A percentile compares a stretch with the other conserved stretches of the same genome.
Evolutionary conservation across 352 stramenopile species (phyloP).

Genomic region (Pythium monospermum): DNA sequence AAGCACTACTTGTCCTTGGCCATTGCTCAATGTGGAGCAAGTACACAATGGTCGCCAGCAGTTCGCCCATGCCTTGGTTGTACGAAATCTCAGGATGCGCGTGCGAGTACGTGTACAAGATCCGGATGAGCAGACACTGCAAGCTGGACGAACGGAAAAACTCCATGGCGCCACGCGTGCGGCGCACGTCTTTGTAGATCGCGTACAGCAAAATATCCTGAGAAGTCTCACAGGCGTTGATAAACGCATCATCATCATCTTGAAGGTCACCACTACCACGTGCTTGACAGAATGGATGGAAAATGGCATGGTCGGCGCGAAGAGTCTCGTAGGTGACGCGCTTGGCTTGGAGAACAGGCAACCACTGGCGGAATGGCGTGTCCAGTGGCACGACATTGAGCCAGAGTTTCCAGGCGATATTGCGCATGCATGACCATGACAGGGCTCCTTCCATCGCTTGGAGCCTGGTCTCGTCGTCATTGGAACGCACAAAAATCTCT

Average conservation of each 20-base stretch:
- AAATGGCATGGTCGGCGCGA: conserved; percentile 28
- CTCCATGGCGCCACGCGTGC: conserved; percentile 52
- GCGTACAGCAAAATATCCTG: conserved; percentile 50
- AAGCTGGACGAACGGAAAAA: conserved; percentile 47
- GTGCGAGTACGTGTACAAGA: conserved; percentile 67
- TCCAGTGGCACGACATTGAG: conserved; percentile 46
- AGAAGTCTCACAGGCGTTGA: conserved; percentile 43
- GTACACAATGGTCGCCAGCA: conserved; percentile 71
- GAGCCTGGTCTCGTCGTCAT: conserved; percentile 35
- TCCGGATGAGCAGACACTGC: conserved; percentile 54
- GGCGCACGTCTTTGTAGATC: conserved; percentile 70
- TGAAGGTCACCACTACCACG: conserved; percentile 23
- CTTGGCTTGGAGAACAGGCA: conserved; percentile 26
- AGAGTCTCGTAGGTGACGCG: conserved; percentile 37
- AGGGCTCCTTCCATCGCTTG: conserved; percentile 61
- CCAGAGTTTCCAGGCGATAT: conserved; percentile 69
- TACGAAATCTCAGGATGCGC: conserved; percentile 68
- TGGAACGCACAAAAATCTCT: conserved; percentile 60
- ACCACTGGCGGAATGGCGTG: conserved; percentile 46
- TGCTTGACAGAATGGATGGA: conserved; percentile 26
- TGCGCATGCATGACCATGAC: conserved; percentile 70
- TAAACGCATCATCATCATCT: conserved; percentile 36
- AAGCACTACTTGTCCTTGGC: conserved; percentile 12
- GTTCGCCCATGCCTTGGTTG: conserved; percentile 73
- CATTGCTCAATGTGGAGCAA: conserved; percentile 68